Conservation (phyloP, 768 basidiomycete genomes). For the Tubosaeta sp. region DNA sequence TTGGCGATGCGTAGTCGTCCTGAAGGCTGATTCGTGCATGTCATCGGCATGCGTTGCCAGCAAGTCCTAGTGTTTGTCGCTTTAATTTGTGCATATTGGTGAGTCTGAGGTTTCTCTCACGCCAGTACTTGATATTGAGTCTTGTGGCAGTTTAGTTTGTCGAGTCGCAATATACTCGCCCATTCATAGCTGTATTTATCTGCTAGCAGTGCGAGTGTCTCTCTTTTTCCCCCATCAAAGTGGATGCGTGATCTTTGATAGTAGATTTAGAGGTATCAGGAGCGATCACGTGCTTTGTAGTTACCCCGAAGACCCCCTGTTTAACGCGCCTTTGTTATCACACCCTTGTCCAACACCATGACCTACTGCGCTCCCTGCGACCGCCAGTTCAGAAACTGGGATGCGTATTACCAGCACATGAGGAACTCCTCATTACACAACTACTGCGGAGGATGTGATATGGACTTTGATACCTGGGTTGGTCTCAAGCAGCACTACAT, state of each 20-base stretch:
- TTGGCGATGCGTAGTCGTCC: not conserved
- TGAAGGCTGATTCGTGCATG: not conserved
- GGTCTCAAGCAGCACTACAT: conserved; percentile 50
- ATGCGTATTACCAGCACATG: conserved; percentile 35
- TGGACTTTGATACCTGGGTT: conserved; percentile 39
- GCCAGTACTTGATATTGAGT: too few relatives aligned
- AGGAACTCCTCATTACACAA: conserved; percentile 37
- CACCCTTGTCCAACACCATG: conserved; percentile 14
- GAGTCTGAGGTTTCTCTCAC: too few relatives aligned
- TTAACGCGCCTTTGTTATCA: not conserved
- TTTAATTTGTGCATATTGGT: too few relatives aligned
- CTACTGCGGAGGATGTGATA: conserved; percentile 42
- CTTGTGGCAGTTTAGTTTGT: too few relatives aligned
- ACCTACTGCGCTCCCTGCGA: conserved; percentile 33
- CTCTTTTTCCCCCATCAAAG: too few relatives aligned
- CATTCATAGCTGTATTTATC: too few relatives aligned
- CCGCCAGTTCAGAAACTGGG: conserved; percentile 28
- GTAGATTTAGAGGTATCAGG: not conserved
- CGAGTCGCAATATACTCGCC: too few relatives aligned
- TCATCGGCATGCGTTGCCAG: not conserved
- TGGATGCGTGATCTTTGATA: too few relatives aligned
- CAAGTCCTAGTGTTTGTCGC: not conserved
- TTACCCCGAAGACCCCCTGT: conserved; percentile 19
- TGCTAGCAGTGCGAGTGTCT: too few relatives aligned
- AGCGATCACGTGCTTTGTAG: conserved; percentile 7